These are phyloP conservation scores for Pythium myriotylum DNA, from an alignment of 352 stramenopile genomes.

Conservation along the genomic window DNA sequence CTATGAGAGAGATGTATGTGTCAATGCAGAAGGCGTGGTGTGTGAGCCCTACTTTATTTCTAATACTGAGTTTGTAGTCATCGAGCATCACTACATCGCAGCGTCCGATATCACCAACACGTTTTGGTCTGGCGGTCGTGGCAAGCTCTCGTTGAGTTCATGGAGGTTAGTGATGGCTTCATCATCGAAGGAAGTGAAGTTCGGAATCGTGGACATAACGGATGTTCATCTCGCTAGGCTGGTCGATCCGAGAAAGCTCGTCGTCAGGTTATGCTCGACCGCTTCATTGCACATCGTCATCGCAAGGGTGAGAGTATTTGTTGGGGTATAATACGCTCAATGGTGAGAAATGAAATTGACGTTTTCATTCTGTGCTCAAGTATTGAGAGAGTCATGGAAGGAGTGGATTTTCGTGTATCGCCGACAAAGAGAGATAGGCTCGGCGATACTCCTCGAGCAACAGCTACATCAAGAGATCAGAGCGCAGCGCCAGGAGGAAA, in stretches of 20 bases:
- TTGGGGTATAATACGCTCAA: too few species aligned
- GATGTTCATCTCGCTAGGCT: constrained; percentile 21
- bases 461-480: constrained; percentile 44
- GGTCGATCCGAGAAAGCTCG: constrained; percentile 30
- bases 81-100: constrained; percentile 40
- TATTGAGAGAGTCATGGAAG: constrained; percentile 15
- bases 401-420: constrained; percentile 50
- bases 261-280: constrained; percentile 28
- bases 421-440: constrained; percentile 42
- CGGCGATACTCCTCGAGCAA: constrained; percentile 41
- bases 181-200: background rate
- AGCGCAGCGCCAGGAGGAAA: constrained; percentile 30
- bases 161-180: constrained; percentile 29
- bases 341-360: too few species aligned
- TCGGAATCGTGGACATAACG: too few species aligned
- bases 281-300: constrained; percentile 38
- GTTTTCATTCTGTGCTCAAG: constrained; percentile 2
- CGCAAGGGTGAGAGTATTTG: constrained; percentile 38
- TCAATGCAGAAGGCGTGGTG: background rate
- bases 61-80: constrained; percentile 29
- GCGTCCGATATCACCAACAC: constrained; percentile 24
- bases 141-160: constrained; percentile 24
- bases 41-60: background rate
- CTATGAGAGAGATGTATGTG: constrained; percentile 47
- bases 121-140: constrained; percentile 15